phyloP scores from a whole-genome alignment of 2,329 filamentous ascomycete species.

The Coniella vitis region DNA sequence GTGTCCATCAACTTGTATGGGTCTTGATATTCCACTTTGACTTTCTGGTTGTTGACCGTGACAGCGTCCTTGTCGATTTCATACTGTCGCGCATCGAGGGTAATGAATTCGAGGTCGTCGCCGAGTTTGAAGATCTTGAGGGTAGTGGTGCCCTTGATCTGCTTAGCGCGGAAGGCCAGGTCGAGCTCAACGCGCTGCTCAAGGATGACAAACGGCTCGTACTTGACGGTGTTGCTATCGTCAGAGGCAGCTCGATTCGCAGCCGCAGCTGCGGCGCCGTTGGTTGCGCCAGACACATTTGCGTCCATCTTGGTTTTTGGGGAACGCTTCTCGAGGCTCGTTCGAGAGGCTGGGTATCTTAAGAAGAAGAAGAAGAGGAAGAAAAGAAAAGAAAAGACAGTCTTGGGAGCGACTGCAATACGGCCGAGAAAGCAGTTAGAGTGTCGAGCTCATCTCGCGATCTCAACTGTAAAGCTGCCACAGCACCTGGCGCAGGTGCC shows the following conservation, averaged over 20 bases:
- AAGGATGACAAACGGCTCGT: constrained; percentile 48
- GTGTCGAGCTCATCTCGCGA: constrained; percentile 1
- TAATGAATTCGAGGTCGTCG: constrained; percentile 50
- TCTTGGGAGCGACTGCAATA: background rate
- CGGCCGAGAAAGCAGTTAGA: background rate
- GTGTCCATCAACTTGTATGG: constrained; percentile 61
- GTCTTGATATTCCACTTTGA: constrained; percentile 48
- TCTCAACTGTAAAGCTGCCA: constrained; percentile 7
- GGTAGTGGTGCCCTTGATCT: constrained; percentile 70
- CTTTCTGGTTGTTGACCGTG: constrained; percentile 40
- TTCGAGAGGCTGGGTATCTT: background rate
- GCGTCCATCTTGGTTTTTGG: no score
- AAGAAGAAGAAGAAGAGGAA: no score
- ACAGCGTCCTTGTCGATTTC: constrained; percentile 48
- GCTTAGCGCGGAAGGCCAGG: constrained; percentile 72
- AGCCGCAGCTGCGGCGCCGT: constrained; percentile 14
- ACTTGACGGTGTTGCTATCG: constrained; percentile 14
- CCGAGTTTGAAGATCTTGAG: constrained; percentile 64
- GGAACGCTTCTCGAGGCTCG: constrained; percentile 7
- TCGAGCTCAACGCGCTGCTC: constrained; percentile 88
- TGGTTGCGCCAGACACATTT: constrained; percentile 21
- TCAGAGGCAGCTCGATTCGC: constrained; percentile 4
- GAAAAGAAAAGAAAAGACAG: no score
- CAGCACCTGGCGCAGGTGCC: constrained; percentile 11
- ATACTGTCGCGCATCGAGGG: constrained; percentile 57